These are phyloP conservation scores for Diaporthe caulivora DNA, from an alignment of 2,329 filamentous ascomycete genomes.

Conservation along the genomic window DNA sequence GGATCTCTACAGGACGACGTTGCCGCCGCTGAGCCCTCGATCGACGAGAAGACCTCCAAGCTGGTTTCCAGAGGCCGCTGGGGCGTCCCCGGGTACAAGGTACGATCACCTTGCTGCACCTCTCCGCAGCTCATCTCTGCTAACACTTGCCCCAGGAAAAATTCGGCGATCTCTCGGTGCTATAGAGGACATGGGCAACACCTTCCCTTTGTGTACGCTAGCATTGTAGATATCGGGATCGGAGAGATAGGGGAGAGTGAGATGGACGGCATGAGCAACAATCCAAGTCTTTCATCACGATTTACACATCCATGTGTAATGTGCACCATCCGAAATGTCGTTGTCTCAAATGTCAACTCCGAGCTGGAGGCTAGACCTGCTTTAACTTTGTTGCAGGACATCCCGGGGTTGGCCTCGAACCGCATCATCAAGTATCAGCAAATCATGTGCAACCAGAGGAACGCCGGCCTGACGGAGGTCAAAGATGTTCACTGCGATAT, in stretches of 20 bases:
- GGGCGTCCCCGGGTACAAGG: slow-evolving; percentile 99
- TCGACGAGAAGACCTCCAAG: slow-evolving; percentile 95
- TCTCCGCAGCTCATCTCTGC: slow-evolving; percentile 43
- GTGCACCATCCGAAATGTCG: background rate
- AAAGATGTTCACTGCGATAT: background rate
- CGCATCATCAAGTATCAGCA: background rate
- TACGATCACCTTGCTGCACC: slow-evolving; percentile 58
- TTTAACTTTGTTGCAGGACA: background rate
- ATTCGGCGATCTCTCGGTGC: slow-evolving; percentile 95
- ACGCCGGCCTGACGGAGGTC: background rate
- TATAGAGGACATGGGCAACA: slow-evolving; percentile 73
- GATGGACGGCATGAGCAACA: slow-evolving; percentile 35
- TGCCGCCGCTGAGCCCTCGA: slow-evolving; percentile 91
- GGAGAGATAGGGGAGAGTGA: slow-evolving; percentile 38
- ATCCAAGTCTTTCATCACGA: slow-evolving; percentile 14
- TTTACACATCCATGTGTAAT: background rate
- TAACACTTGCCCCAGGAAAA: slow-evolving; percentile 82
- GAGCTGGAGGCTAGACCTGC: no score
- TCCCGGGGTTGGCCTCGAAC: background rate
- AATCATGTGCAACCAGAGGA: background rate
- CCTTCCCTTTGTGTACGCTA: slow-evolving; percentile 74
- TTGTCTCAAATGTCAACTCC: background rate
- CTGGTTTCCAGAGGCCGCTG: slow-evolving; percentile 98
- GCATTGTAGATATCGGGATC: slow-evolving; percentile 75
- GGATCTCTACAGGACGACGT: slow-evolving; percentile 82